phyloP scores from a whole-genome alignment of 257 asterid species.

The Solanum virginianum region DNA sequence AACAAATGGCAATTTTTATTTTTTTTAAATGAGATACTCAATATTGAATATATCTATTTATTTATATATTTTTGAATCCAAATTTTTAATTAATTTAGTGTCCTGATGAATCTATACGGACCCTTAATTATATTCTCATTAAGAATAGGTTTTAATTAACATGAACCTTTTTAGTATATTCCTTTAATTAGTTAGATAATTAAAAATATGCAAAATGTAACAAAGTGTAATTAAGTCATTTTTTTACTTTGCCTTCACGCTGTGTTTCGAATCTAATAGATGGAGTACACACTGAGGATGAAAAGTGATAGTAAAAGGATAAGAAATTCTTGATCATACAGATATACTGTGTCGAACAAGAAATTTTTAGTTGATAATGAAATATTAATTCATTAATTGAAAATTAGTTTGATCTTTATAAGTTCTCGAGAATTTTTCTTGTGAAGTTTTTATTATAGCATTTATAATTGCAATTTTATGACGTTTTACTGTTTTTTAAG shows the following conservation, averaged over 20 bases:
- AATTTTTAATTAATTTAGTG: not conserved
- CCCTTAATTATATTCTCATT: not conserved
- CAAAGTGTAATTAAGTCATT: not conserved
- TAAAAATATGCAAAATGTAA: not conserved
- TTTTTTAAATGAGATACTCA: not conserved
- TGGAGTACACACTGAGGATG: not conserved
- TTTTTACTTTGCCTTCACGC: not conserved
- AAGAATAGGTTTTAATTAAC: not conserved
- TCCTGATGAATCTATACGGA: not conserved
- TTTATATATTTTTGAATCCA: not conserved
- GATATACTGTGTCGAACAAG: too few species aligned
- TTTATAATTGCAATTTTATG: too few species aligned
- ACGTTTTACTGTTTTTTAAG: too few species aligned
- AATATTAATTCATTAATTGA: too few species aligned
- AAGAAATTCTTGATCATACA: not conserved
- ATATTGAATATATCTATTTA: not conserved
- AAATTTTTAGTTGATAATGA: too few species aligned
- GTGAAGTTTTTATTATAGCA: too few species aligned
- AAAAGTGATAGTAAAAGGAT: not conserved
- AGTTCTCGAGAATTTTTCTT: too few species aligned
- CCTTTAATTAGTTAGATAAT: not conserved
- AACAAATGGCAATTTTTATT: not conserved
- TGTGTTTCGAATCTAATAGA: not conserved
- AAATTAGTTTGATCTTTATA: too few species aligned
- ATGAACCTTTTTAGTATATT: not conserved